phyloP scores from a whole-genome alignment of 2,329 filamentous ascomycete species.

The Pseudohalonectria lignicola region DNA sequence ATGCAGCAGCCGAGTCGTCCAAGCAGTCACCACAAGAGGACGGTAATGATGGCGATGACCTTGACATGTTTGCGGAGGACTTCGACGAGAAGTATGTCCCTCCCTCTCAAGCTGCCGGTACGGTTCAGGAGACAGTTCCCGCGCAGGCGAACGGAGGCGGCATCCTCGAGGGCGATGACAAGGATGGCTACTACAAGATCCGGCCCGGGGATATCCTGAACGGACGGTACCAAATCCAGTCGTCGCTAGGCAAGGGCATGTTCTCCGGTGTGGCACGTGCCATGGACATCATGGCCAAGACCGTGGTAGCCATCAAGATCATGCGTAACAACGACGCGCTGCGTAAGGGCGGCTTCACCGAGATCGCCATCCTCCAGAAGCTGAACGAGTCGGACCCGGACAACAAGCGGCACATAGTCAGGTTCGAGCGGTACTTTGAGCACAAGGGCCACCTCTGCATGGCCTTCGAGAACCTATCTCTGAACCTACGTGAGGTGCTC shows the following conservation, averaged over 20 bases:
- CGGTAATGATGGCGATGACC: constrained; percentile 46
- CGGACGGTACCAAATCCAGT: constrained; percentile 78
- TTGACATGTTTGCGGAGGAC: constrained; percentile 86
- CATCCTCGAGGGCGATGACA: constrained; percentile 86
- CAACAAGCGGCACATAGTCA: constrained; percentile 84
- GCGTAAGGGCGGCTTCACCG: constrained; percentile 82
- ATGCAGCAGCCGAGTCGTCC: neutral
- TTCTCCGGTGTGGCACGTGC: constrained; percentile 95
- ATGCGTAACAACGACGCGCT: constrained; percentile 94
- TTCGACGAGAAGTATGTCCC: constrained; percentile 56
- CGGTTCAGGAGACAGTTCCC: constrained; percentile 16
- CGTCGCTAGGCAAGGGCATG: constrained; percentile 84
- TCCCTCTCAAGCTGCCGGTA: constrained; percentile 22
- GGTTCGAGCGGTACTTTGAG: constrained; percentile 78
- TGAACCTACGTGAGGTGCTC: constrained; percentile 87
- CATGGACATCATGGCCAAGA: constrained; percentile 61
- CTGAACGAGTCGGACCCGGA: constrained; percentile 78
- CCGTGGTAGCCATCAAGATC: constrained; percentile 90
- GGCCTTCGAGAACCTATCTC: constrained; percentile 88
- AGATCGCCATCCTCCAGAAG: constrained; percentile 86
- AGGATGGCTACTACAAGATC: constrained; percentile 93
- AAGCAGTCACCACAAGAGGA: constrained; percentile 3
- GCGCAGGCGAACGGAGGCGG: constrained; percentile 49
- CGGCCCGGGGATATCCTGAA: constrained; percentile 86
- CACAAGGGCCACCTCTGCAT: constrained; percentile 94